These are phyloP conservation scores for Luffa aegyptiaca DNA, from an alignment of 306 rosid genomes.

Conservation along the genomic window DNA sequence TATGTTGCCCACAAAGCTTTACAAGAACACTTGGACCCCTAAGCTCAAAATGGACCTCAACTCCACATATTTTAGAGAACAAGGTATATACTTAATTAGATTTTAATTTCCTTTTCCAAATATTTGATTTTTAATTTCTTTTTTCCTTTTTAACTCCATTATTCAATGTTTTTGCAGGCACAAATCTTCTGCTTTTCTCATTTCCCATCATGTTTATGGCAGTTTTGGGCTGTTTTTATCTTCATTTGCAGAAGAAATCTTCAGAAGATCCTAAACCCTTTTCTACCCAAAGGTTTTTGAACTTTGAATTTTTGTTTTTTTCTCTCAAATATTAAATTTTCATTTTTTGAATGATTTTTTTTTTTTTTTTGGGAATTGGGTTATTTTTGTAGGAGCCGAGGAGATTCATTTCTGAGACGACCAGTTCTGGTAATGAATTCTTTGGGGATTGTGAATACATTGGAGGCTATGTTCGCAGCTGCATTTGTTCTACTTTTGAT, in stretches of 20 bases:
- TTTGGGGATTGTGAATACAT: conserved; percentile 37
- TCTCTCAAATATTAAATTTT: not conserved
- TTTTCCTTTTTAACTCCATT: not conserved
- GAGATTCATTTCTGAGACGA: conserved; percentile 23
- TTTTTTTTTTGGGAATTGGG: not conserved
- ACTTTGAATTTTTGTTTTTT: not conserved
- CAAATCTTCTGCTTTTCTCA: conserved; percentile 13
- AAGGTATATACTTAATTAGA: not conserved
- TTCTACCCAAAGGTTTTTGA: conserved; percentile 1
- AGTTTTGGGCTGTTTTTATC: conserved; percentile 11
- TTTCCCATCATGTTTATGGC: conserved; percentile 14
- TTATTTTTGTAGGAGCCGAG: not conserved
- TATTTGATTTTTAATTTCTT: not conserved
- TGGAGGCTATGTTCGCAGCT: conserved; percentile 38
- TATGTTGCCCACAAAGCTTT: conserved; percentile 10
- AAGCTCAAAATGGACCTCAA: conserved; percentile 1
- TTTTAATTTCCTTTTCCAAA: not conserved
- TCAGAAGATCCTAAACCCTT: not conserved
- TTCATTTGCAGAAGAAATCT: conserved; percentile 4
- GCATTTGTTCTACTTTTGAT: conserved; percentile 47
- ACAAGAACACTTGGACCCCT: conserved; percentile 1
- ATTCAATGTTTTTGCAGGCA: not conserved
- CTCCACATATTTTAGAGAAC: conserved; percentile 10
- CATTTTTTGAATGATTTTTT: not conserved
- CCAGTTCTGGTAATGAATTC: conserved; percentile 44